Evolutionary conservation across 2,329 filamentous ascomycete genomes (phyloP).

Genomic region (Pyrenophora seminiperda): DNA sequence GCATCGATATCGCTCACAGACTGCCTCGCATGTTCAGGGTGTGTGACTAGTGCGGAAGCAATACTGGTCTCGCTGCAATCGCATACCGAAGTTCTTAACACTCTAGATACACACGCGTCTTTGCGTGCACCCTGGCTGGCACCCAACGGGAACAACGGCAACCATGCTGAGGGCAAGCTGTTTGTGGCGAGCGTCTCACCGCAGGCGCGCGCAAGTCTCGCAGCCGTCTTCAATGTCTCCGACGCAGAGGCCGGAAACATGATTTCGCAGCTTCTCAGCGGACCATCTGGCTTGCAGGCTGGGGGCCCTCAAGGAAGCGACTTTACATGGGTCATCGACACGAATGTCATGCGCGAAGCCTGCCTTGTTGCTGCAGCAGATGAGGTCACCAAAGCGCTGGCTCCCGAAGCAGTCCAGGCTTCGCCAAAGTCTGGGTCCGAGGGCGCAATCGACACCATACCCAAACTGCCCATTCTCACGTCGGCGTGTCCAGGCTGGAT

Average conservation of each 20-base stretch:
- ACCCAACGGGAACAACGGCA: constrained; percentile 35
- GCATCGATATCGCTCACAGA: constrained; percentile 96
- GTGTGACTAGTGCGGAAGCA: constrained; percentile 95
- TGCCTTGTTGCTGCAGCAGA: constrained; percentile 69
- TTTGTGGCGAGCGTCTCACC: constrained; percentile 94
- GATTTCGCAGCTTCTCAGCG: constrained; percentile 79
- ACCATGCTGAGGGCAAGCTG: constrained; percentile 64
- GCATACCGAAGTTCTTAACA: constrained; percentile 85
- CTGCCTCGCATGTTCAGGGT: constrained; percentile 95
- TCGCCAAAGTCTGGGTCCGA: constrained; percentile 35
- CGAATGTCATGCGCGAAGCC: constrained; percentile 79
- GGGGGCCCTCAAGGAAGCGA: constrained; percentile 75
- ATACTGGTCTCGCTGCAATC: constrained; percentile 95
- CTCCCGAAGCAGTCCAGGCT: constrained; percentile 31
- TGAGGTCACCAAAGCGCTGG: constrained; percentile 50
- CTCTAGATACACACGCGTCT: constrained; percentile 69
- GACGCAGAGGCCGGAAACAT: constrained; percentile 77
- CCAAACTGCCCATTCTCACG: constrained; percentile 72
- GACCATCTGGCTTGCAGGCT: constrained; percentile 68
- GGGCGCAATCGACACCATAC: constrained; percentile 51
- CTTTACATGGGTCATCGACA: constrained; percentile 91
- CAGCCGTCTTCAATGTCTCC: constrained; percentile 77
- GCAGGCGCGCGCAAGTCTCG: constrained; percentile 85
- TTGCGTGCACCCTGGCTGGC: constrained; percentile 45
- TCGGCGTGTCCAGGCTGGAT: constrained; percentile 97